Percentiles rank a stretch among this genome's conserved stretches.
Evolutionary conservation across 331 rosid genomes (phyloP).

Genomic region (Acacia concinna): DNA sequence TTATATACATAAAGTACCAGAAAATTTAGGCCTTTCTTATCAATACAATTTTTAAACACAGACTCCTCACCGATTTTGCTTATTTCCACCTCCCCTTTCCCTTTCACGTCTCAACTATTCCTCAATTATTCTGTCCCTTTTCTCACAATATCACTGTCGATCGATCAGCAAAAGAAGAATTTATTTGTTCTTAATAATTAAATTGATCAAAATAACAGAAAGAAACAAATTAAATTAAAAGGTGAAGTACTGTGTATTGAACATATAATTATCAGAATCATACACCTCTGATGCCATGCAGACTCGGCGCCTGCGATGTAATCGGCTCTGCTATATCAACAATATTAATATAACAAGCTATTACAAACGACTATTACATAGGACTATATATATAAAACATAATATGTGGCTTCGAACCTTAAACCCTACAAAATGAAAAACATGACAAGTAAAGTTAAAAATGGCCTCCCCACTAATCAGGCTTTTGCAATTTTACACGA

Average conservation of each 20-base stretch:
- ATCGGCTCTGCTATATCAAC: neutral
- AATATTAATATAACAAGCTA: neutral
- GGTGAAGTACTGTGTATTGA: neutral
- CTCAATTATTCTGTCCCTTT: neutral
- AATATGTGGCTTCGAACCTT: neutral
- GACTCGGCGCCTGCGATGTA: neutral
- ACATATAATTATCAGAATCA: slow-evolving; percentile 14
- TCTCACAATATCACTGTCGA: neutral
- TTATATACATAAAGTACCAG: no score
- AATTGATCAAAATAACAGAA: neutral
- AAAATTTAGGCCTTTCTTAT: no score
- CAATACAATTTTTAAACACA: neutral
- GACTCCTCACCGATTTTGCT: neutral
- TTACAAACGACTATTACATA: neutral
- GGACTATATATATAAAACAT: neutral
- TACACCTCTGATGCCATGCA: slow-evolving; percentile 1
- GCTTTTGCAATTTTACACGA: neutral
- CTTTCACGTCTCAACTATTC: neutral
- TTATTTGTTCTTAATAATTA: neutral
- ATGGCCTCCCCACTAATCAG: neutral
- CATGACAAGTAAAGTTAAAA: neutral
- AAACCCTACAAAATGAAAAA: neutral
- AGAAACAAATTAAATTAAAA: neutral
- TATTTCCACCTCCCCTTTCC: neutral
- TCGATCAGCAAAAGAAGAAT: neutral